Base-by-base conservation (phyloP, 192 early-diverging fungal genomes). In the Podila minutissima region DNA sequence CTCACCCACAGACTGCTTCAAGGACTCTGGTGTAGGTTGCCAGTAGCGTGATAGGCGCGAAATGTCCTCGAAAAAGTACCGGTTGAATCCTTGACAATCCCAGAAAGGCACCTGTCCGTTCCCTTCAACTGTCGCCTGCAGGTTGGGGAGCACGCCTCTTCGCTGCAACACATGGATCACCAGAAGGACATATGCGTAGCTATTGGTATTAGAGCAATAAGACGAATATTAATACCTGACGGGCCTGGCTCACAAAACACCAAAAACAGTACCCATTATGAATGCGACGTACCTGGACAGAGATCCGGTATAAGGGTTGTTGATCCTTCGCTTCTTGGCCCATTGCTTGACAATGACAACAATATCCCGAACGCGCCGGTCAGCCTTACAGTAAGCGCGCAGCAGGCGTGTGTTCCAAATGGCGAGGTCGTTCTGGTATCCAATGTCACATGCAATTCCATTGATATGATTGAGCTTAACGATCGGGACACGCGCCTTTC, bases 321-420 rank as follows among this genome's bases (percentile, higher is more conserved):
- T 83, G 55, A 86, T 82, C 35, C 74, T 70, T 55, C 83, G 72
- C 13, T 66, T 41, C 55, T 83, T 86, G 11, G 74, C 79, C 76
- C 82, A 83, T 6, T 53, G 59, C 66, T 83, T 86, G 62, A 86
- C 50, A 46, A 78, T 71, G 19, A 73, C 68, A 0, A 86, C 76
- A 51, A 86, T 72, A 24, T 79, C 77, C 9, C 77, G 66, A 8
- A 86, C 68, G 26, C 85, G 75, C 19, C 6, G 17, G 62, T 83
- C 85, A 15, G 82, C 48, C 32, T 61, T 74, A 15, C 67, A 75
- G 38, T 86, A 86, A 0, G 83, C 72, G 24, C 68, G 65, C 33
- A 83, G n/a, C 13, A 86, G 49, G 1, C 67, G 67, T 49, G 85
- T 81, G 22, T 86, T 86, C 74, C 83, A 75, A 15, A 86, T 82